A percentile compares a stretch with the other conserved stretches of the same genome.
Conservation (phyloP, 1,284 basidiomycete genomes). For the Fomitopsis schrenkii region DNA sequence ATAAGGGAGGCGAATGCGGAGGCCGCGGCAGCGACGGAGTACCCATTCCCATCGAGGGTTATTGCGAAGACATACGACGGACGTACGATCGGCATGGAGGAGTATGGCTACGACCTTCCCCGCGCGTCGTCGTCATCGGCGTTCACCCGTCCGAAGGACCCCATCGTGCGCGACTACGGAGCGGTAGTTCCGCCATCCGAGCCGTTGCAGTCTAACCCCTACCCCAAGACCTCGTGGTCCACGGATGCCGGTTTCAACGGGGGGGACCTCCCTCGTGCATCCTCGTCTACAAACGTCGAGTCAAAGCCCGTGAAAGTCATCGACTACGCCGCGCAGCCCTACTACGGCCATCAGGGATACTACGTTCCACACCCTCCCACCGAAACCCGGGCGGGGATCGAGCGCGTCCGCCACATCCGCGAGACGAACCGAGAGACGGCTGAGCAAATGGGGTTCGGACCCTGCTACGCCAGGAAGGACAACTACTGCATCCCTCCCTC, state of each 20-base stretch:
- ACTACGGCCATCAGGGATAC: slow-evolving; percentile 19
- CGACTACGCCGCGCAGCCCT: slow-evolving; percentile 22
- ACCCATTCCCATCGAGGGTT: neutral
- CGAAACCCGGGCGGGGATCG: slow-evolving; percentile 12
- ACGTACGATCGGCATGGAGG: neutral
- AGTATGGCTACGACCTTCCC: neutral
- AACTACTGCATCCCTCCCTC: slow-evolving; percentile 1
- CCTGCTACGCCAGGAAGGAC: slow-evolving; percentile 12
- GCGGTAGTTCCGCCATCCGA: neutral
- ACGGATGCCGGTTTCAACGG: neutral
- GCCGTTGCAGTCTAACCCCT: neutral
- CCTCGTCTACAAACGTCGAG: neutral
- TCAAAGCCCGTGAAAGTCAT: slow-evolving; percentile 18
- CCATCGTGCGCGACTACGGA: neutral
- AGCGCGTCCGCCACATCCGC: slow-evolving; percentile 18
- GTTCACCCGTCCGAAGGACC: neutral
- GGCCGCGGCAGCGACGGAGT: neutral
- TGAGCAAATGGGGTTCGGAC: slow-evolving; percentile 9
- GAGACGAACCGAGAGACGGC: slow-evolving; percentile 14
- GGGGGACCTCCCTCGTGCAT: slow-evolving; percentile 5
- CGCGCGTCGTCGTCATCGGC: neutral
- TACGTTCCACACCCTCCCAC: slow-evolving; percentile 23
- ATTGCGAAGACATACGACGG: neutral
- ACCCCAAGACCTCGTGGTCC: neutral
- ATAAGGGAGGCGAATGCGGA: neutral